Base-by-base conservation (phyloP, 306 rosid genomes). In the Aeschynomene evenia region DNA sequence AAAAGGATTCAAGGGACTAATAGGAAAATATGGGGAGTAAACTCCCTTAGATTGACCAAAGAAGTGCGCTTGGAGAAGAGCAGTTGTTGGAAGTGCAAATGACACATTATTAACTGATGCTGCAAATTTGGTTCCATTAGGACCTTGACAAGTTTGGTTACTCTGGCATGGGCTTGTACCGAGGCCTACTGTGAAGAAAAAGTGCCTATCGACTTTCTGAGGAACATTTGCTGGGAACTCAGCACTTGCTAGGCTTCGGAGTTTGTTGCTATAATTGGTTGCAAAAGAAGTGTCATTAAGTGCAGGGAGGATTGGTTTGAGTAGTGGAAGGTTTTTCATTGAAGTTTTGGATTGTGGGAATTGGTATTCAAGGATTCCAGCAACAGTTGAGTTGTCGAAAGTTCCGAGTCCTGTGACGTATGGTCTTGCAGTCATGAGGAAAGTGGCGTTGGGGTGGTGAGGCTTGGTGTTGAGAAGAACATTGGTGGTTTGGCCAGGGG, bases 401-500 rank as follows among this genome's bases (percentile, higher is more conserved):
- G 96, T 85, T 51, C 84, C 95, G 0, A 8, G 73, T 52, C 87
- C 86, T 9, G 89, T 82, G 1, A 37, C 83, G 37, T 78, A 86
- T 1, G 91, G 89, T 52, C 91, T 70, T 14, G 89, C 89, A 4
- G 82, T 67, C 92, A 89, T 87, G 33, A 87, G 64, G 63, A 87
- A 89, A 14, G 83, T 78, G 49, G 92, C 90, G 4, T 85, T 81
- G 6, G 92, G 92, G 72, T 75, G 71, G 20, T 77, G 61, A 3
- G 88, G 26, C 63, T 83, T 81, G 42, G 93, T 87, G 15, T 67
- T 84, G 9, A 89, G 87, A 59, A 87, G 84, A 64, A 87, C 85
- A 61, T 90, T 90, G 7, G 88, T 81, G 78, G 94, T 87, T 63
- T 89, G 94, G 12, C 94, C 94, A 0, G 91, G 91, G 14, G 89